Conservation (phyloP, 441 rosid genomes). For the Croton laevigatus region DNA sequence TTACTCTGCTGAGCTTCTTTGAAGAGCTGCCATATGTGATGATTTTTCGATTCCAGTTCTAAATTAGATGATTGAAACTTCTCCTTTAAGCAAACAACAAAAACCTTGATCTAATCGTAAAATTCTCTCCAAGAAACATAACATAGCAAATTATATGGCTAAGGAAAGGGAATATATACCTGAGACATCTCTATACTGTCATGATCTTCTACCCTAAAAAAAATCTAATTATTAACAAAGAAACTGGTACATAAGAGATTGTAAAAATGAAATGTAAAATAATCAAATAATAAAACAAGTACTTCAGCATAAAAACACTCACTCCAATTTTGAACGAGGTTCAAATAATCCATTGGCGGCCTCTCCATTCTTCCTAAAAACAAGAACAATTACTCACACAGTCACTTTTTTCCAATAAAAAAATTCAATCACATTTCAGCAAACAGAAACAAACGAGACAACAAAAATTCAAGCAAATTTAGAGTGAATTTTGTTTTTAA, state of each 20-base stretch:
- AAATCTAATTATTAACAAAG: constrained; percentile 1
- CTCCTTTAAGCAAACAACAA: constrained; percentile 32
- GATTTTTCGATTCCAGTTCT: constrained; percentile 33
- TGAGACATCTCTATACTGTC: constrained; percentile 35
- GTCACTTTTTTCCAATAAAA: too few species aligned
- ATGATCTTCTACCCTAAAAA: constrained; percentile 40
- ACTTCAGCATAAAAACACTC: constrained; percentile 3
- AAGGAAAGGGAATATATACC: constrained; percentile 30
- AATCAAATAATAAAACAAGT: neutral
- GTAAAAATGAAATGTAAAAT: neutral
- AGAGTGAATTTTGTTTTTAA: neutral
- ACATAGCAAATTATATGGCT: neutral
- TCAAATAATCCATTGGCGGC: constrained; percentile 29
- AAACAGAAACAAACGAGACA: neutral
- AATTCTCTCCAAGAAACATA: neutral
- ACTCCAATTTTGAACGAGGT: constrained; percentile 34
- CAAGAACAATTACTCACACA: neutral
- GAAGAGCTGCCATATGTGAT: constrained; percentile 59
- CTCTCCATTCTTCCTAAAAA: constrained; percentile 40
- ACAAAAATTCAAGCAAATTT: neutral
- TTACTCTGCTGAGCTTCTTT: constrained; percentile 78
- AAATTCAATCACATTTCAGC: neutral
- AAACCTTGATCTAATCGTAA: neutral
- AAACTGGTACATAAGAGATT: neutral
- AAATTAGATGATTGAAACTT: constrained; percentile 29